phyloP scores from a whole-genome alignment of 176 grass and related monocot genomes.

The Zea mays region DNA sequence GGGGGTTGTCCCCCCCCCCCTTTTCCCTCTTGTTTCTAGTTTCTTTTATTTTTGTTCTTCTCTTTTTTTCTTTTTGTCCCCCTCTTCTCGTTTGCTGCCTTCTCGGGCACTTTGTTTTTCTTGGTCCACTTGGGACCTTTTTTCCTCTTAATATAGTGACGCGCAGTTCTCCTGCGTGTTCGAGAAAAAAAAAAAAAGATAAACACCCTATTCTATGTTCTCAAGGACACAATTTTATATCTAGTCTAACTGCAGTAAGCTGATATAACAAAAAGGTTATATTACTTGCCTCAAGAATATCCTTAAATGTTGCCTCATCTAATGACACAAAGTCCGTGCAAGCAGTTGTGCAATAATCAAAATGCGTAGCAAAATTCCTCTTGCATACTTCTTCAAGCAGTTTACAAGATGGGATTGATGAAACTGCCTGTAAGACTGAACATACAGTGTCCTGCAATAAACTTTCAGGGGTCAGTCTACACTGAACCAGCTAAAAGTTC shows the following conservation, averaged over 20 bases:
- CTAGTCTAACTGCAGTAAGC: conserved; percentile 8
- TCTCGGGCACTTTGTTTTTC: no score
- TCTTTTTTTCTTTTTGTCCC: no score
- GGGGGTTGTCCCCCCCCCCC: no score
- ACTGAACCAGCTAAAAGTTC: conserved; percentile 62
- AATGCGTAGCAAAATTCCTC: conserved; percentile 80
- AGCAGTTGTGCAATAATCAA: conserved; percentile 95
- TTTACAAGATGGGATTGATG: conserved; percentile 83
- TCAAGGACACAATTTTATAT: conserved; percentile 4
- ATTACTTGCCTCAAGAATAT: conserved; percentile 85
- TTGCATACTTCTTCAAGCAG: conserved; percentile 88
- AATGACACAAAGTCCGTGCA: conserved; percentile 79
- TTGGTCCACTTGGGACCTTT: no score
- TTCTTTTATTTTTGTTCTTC: no score
- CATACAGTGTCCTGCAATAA: conserved; percentile 95
- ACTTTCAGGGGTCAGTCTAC: conserved; percentile 68
- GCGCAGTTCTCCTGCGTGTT: no score
- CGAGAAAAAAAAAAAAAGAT: no score
- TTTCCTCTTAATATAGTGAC: no score
- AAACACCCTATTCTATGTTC: conserved; percentile 38
- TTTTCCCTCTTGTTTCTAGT: no score
- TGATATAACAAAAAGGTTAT: conserved; percentile 30
- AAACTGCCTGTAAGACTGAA: conserved; percentile 79
- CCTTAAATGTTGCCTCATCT: conserved; percentile 82
- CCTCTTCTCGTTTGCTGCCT: no score